Evolutionary conservation across 2,329 filamentous ascomycete genomes (phyloP).

Genomic region (Anthostomella pinea): DNA sequence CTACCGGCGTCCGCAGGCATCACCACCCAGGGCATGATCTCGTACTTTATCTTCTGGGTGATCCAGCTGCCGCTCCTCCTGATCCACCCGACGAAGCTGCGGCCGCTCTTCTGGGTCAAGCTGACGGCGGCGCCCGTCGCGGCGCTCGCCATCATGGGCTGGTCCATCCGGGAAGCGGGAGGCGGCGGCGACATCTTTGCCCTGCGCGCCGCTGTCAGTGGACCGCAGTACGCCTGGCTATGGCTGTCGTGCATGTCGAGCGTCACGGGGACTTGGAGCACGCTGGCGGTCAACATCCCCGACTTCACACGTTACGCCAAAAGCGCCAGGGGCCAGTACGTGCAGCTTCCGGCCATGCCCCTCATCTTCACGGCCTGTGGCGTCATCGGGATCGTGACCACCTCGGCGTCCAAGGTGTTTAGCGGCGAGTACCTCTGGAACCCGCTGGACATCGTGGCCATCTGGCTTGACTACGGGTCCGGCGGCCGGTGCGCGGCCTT

Average conservation of each 20-base stretch:
- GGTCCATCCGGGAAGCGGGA: constrained; percentile 57
- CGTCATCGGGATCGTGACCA: constrained; percentile 55
- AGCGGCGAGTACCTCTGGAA: constrained; percentile 52
- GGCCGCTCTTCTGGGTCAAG: constrained; percentile 50
- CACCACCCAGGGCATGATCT: constrained; percentile 51
- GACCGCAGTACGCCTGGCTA: constrained; percentile 51
- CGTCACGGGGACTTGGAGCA: constrained; percentile 43
- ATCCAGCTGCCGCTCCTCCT: constrained; percentile 31
- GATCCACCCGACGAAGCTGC: constrained; percentile 30
- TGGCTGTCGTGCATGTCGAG: constrained; percentile 44
- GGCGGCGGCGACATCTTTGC: constrained; percentile 43
- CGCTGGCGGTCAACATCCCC: constrained; percentile 47
- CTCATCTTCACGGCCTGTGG: constrained; percentile 47
- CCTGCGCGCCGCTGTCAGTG: constrained; percentile 32
- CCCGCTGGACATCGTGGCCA: constrained; percentile 43
- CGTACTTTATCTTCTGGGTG: constrained; percentile 51
- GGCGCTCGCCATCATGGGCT: constrained; percentile 61
- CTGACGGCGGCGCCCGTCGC: constrained; percentile 52
- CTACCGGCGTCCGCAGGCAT: constrained; percentile 50
- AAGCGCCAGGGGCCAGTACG: constrained; percentile 35
- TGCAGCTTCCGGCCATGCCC: constrained; percentile 44
- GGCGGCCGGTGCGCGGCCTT: constrained; percentile 42
- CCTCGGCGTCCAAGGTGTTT: constrained; percentile 51
- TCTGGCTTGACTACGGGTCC: constrained; percentile 43
- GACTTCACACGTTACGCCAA: constrained; percentile 51